Conservation (phyloP, 2,329 filamentous ascomycete species). For the Botrytis medusae region DNA sequence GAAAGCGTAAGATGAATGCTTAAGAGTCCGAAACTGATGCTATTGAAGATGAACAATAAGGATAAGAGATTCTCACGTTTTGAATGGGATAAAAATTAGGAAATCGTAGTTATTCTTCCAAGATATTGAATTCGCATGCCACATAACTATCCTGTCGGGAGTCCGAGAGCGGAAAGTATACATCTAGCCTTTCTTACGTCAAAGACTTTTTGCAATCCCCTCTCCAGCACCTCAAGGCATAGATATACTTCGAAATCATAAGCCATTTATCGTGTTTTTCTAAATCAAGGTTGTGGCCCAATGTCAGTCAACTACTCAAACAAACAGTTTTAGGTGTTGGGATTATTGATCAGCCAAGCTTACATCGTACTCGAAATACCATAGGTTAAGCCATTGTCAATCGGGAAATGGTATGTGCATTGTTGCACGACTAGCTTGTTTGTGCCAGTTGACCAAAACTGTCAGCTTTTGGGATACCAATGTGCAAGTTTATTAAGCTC, state of each 20-base stretch:
- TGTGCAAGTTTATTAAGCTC: background rate
- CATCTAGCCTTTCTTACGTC: background rate
- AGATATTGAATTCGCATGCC: background rate
- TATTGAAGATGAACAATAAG: no score
- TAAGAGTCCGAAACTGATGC: no score
- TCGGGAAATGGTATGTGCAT: background rate
- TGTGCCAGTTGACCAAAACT: background rate
- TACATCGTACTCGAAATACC: no score
- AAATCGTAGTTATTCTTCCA: background rate
- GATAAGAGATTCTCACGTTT: background rate
- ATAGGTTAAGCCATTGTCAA: no score
- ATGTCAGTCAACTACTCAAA: no score
- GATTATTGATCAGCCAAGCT: no score
- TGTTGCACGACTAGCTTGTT: background rate
- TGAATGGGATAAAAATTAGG: background rate
- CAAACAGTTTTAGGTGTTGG: no score
- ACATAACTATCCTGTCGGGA: rapidly evolving
- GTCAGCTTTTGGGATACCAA: background rate
- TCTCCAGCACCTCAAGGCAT: no score
- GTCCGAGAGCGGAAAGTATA: background rate
- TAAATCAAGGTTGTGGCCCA: no score
- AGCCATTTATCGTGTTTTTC: no score
- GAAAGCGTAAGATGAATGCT: background rate
- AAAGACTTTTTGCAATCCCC: background rate
- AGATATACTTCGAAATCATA: no score